A percentile compares a stretch with the other conserved stretches of the same genome.
Conservation (phyloP, 805 yeast genomes). For the Wickerhamomyces mucosus region DNA sequence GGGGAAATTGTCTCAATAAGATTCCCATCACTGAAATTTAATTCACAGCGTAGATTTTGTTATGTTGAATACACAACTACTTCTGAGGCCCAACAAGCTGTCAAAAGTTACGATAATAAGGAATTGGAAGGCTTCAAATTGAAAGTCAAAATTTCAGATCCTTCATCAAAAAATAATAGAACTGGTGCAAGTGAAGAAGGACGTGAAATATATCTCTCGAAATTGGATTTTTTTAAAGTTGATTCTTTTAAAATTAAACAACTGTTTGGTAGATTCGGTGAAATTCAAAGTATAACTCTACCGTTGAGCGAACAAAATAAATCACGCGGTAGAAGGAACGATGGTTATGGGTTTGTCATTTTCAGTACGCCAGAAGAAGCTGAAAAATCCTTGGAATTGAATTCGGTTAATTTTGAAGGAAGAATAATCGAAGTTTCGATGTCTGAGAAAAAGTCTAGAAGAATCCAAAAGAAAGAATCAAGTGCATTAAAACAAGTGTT, state of each 20-base stretch:
- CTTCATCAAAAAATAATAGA: slow-evolving; percentile 31
- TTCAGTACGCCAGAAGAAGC: slow-evolving; percentile 39
- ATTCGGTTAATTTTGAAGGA: slow-evolving; percentile 34
- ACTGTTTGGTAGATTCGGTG: slow-evolving; percentile 41
- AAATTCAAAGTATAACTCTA: slow-evolving; percentile 39
- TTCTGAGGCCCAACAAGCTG: slow-evolving; percentile 36
- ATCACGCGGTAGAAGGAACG: slow-evolving; percentile 25
- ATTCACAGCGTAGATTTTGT: slow-evolving; percentile 58
- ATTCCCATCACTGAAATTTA: slow-evolving; percentile 51
- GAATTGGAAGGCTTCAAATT: slow-evolving; percentile 30
- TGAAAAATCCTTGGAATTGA: slow-evolving; percentile 23
- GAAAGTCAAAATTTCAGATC: slow-evolving; percentile 55
- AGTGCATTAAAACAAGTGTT: slow-evolving; percentile 13
- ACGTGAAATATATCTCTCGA: slow-evolving; percentile 47
- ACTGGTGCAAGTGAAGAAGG: slow-evolving; percentile 41
- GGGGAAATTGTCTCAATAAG: slow-evolving; percentile 43
- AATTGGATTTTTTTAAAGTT: slow-evolving; percentile 37
- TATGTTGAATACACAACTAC: slow-evolving; percentile 48
- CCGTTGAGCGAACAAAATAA: slow-evolving; percentile 29
- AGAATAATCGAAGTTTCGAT: slow-evolving; percentile 39
- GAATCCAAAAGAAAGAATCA: slow-evolving; percentile 22
- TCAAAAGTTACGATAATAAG: slow-evolving; percentile 30
- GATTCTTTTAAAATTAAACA: slow-evolving; percentile 28
- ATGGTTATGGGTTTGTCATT: slow-evolving; percentile 60
- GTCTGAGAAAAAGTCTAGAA: slow-evolving; percentile 32